Percentiles rank a stretch among this genome's conserved stretches.
phyloP scores from a whole-genome alignment of 306 rosid species.

The Cicer yamashitae region DNA sequence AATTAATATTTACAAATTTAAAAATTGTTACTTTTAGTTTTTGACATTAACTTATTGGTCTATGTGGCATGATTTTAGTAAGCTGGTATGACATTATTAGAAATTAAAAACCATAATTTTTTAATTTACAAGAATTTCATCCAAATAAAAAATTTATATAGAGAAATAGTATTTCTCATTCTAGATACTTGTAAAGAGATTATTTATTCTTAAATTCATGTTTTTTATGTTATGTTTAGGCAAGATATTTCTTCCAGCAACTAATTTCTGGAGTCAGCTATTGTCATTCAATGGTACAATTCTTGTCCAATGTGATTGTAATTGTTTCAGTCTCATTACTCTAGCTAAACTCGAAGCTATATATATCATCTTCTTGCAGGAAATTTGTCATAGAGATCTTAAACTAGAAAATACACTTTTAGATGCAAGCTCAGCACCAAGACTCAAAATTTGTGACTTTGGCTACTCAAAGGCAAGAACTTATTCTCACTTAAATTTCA shows the following conservation, averaged over 20 bases:
- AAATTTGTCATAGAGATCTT: slow-evolving; percentile 98
- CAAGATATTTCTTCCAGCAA: slow-evolving; percentile 89
- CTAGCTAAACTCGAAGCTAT: slow-evolving; percentile 16
- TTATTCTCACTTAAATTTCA: slow-evolving; percentile 16
- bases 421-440: slow-evolving; percentile 91
- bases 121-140: no score
- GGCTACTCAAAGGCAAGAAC: slow-evolving; percentile 91
- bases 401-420: slow-evolving; percentile 97
- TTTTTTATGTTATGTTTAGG: slow-evolving; percentile 55
- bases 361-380: slow-evolving; percentile 52
- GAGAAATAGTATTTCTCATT: slow-evolving; percentile 17
- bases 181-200: not conserved
- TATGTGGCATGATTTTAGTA: no score
- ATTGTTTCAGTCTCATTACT: not conserved
- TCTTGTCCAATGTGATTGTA: slow-evolving; percentile 24
- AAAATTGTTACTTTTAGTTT: no score
- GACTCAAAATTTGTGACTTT: slow-evolving; percentile 94
- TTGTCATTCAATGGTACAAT: slow-evolving; percentile 88
- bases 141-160: not conserved
- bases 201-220: slow-evolving; percentile 9
- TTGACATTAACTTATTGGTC: no score
- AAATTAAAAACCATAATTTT: no score
- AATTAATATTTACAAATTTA: no score
- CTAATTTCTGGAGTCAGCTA: slow-evolving; percentile 97
- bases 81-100: no score